Conservation (phyloP, 140 eudicot species). For the Oenanthe javanica region DNA sequence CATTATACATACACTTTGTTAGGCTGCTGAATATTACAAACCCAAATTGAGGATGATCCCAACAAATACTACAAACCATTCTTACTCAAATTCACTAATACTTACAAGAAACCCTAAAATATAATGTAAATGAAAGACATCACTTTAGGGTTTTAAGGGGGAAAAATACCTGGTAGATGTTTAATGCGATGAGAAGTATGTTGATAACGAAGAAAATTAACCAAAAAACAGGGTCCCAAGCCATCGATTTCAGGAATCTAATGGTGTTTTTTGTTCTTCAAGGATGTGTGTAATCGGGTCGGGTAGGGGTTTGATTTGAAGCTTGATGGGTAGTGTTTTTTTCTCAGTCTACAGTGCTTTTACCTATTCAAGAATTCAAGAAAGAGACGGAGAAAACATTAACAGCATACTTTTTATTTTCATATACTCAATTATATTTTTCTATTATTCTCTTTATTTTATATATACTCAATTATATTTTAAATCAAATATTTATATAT, state of each 20-base stretch:
- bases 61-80: neutral
- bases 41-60: neutral
- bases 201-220: constrained; percentile 40
- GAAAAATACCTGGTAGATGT: constrained; percentile 50
- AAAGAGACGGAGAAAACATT: neutral
- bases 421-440: no score
- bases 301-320: neutral
- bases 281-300: neutral
- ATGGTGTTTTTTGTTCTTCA: neutral
- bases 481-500: no score
- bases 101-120: neutral
- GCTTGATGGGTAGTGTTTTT: neutral
- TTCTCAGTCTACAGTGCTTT: no score
- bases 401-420: no score
- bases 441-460: no score
- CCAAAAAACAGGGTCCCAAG: constrained; percentile 61
- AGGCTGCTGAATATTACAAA: neutral
- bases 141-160: neutral
- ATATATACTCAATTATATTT: no score
- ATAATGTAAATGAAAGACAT: neutral
- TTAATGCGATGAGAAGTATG: constrained; percentile 48
- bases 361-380: neutral
- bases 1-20: neutral
- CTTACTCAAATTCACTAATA: neutral
- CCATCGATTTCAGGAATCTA: constrained; percentile 23